phyloP scores from a whole-genome alignment of 2,329 filamentous ascomycete species.

The Colletotrichum costaricense region DNA sequence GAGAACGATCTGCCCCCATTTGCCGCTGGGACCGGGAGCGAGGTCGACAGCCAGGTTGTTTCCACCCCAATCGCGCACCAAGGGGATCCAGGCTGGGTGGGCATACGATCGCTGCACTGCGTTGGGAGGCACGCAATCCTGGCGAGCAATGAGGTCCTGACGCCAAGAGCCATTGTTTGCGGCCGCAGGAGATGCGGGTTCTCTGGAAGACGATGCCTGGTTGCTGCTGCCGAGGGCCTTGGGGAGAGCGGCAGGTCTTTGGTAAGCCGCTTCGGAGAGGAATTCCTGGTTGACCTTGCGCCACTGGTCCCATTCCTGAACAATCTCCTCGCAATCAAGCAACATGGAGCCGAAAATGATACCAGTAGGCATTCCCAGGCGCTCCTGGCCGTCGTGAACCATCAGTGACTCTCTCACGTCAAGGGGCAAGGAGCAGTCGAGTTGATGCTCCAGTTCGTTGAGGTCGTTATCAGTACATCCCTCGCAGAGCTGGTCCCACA shows the following conservation, averaged over 20 bases:
- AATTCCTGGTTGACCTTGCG: conserved; percentile 92
- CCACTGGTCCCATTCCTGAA: conserved; percentile 98
- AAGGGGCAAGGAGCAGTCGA: conserved; percentile 92
- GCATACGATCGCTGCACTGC: conserved; percentile 93
- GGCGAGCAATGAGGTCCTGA: conserved; percentile 83
- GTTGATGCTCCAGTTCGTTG: conserved; percentile 94
- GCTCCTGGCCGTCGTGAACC: conserved; percentile 96
- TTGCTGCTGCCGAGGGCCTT: conserved; percentile 77
- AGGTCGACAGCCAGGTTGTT: conserved; percentile 97
- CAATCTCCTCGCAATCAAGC: conserved; percentile 96
- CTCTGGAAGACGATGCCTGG: conserved; percentile 77
- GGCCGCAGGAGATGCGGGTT: conserved; percentile 58
- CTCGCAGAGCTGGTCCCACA: conserved; percentile 93
- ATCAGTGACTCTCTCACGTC: conserved; percentile 93
- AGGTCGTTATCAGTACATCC: conserved; percentile 93
- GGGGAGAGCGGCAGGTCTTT: conserved; percentile 72
- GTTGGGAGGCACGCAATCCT: conserved; percentile 88
- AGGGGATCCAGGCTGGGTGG: conserved; percentile 93
- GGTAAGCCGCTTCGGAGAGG: conserved; percentile 70
- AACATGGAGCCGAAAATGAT: conserved; percentile 96
- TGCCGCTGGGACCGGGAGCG: conserved; percentile 87
- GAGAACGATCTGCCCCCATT: conserved; percentile 96
- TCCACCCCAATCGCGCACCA: conserved; percentile 97
- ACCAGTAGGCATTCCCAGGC: conserved; percentile 89
- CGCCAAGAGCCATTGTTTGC: conserved; percentile 78